Percentiles rank a stretch among this genome's conserved stretches.
phyloP scores from a whole-genome alignment of 192 early-diverging fungal species.

The Mortierella hygrophila region DNA sequence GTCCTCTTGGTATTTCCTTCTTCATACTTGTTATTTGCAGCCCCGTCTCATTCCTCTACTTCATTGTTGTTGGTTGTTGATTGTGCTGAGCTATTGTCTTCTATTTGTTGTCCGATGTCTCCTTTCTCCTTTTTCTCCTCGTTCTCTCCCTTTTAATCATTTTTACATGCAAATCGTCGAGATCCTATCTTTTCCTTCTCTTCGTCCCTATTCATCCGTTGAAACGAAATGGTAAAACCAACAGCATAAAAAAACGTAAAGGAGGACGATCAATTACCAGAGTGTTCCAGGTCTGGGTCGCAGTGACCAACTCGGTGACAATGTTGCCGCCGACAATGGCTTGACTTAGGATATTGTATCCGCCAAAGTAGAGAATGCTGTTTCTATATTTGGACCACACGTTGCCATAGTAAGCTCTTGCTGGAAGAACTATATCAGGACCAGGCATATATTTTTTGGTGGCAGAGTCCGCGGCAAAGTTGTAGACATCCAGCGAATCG shows the following conservation, averaged over 20 bases:
- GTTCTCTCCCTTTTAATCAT: background rate
- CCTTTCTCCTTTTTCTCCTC: background rate
- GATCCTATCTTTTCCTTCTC: background rate
- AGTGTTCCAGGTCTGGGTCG: constrained; percentile 7
- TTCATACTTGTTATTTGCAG: too few species aligned
- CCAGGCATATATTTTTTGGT: background rate
- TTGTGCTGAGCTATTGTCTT: too few species aligned
- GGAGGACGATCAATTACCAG: constrained; percentile 10
- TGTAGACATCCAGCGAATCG: constrained; percentile 19
- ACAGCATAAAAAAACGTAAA: background rate
- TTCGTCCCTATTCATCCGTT: background rate
- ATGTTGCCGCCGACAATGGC: background rate
- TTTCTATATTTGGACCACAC: constrained; percentile 25
- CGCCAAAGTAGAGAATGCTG: constrained; percentile 46
- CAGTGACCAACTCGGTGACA: constrained; percentile 40
- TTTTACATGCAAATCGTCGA: background rate
- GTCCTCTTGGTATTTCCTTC: too few species aligned
- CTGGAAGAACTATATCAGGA: background rate
- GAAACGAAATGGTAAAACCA: background rate
- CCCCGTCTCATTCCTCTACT: too few species aligned
- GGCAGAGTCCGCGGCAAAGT: constrained; percentile 15
- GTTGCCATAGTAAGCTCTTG: constrained; percentile 29
- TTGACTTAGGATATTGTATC: constrained; percentile 10
- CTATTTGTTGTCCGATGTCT: too few species aligned
- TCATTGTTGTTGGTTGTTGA: too few species aligned